phyloP scores from a whole-genome alignment of 441 rosid species.

The Pelargonium australe region DNA sequence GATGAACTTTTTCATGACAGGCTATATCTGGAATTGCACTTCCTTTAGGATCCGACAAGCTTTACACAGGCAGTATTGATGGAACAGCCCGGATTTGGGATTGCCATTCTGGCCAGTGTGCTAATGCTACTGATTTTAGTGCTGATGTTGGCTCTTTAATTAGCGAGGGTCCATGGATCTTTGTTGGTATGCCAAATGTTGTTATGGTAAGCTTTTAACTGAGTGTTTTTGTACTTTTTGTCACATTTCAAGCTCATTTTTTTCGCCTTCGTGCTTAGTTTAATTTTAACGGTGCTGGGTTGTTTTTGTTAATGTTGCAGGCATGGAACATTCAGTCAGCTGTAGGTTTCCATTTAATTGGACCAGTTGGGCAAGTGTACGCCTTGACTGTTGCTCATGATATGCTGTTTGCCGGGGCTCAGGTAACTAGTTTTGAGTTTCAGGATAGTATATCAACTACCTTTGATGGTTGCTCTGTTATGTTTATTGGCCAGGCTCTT shows the following conservation, averaged over 20 bases:
- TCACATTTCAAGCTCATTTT: not conserved
- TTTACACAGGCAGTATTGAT: slow-evolving; percentile 37
- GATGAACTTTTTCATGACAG: slow-evolving; percentile 11
- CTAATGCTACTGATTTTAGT: slow-evolving; percentile 23
- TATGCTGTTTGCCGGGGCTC: slow-evolving; percentile 44
- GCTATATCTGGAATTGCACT: slow-evolving; percentile 34
- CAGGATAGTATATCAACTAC: too few species aligned
- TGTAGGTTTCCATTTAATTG: slow-evolving; percentile 25
- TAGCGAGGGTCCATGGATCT: slow-evolving; percentile 44
- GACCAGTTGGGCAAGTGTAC: slow-evolving; percentile 35
- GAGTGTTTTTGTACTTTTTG: not conserved
- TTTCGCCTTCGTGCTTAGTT: too few species aligned
- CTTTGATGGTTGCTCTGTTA: too few species aligned
- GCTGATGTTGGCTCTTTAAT: slow-evolving; percentile 38
- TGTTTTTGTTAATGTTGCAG: slow-evolving; percentile 20
- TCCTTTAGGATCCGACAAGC: slow-evolving; percentile 38
- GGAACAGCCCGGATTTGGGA: slow-evolving; percentile 39
- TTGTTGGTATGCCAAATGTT: slow-evolving; percentile 37
- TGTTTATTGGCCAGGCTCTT: too few species aligned
- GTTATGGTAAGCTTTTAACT: slow-evolving; percentile 30
- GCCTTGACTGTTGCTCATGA: slow-evolving; percentile 28
- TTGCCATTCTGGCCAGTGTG: slow-evolving; percentile 37
- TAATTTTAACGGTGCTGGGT: too few species aligned
- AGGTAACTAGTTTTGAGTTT: slow-evolving; percentile 24
- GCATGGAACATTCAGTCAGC: slow-evolving; percentile 33